Percentiles rank a stretch among this genome's conserved stretches.
These are phyloP conservation scores for Chaetomium globosum DNA, from an alignment of 2,329 filamentous ascomycete genomes.

Conservation along the genomic window DNA sequence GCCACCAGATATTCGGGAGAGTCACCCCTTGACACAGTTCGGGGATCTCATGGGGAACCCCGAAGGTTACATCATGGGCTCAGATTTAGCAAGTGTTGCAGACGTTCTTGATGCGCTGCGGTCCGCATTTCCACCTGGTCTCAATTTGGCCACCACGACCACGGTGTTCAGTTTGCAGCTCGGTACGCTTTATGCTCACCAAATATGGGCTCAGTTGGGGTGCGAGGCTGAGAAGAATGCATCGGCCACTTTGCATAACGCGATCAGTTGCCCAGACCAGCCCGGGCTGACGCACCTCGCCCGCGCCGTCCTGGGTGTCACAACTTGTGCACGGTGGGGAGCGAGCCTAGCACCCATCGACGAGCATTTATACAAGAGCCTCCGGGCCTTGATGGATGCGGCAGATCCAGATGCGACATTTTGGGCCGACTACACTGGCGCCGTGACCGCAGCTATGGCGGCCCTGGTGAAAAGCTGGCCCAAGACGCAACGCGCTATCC, in stretches of 20 bases:
- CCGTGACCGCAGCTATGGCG: slow-evolving; percentile 50
- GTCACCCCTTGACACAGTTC: slow-evolving; percentile 59
- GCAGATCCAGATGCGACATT: slow-evolving; percentile 48
- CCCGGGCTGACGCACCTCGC: slow-evolving; percentile 75
- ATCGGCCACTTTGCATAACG: slow-evolving; percentile 70
- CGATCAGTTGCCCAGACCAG: slow-evolving; percentile 67
- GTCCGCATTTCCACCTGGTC: slow-evolving; percentile 48
- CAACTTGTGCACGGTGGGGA: slow-evolving; percentile 74
- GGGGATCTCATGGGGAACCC: background rate
- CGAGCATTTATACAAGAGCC: slow-evolving; percentile 46
- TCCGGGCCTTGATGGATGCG: slow-evolving; percentile 48
- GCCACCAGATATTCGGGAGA: slow-evolving; percentile 58
- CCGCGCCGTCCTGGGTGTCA: slow-evolving; percentile 70
- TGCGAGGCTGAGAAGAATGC: slow-evolving; percentile 58
- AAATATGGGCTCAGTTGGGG: slow-evolving; percentile 57
- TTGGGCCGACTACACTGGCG: slow-evolving; percentile 58
- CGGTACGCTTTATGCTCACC: slow-evolving; percentile 50
- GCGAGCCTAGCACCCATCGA: slow-evolving; percentile 59
- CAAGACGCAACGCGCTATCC: slow-evolving; percentile 41
- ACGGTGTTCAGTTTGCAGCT: slow-evolving; percentile 50
- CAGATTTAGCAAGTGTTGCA: slow-evolving; percentile 40
- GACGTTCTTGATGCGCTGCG: slow-evolving; percentile 46
- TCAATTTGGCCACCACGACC: slow-evolving; percentile 44
- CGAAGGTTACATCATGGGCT: background rate
- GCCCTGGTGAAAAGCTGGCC: slow-evolving; percentile 50